Conservation (phyloP, 139 green algal genomes). For the Chlorella vulgaris region DNA sequence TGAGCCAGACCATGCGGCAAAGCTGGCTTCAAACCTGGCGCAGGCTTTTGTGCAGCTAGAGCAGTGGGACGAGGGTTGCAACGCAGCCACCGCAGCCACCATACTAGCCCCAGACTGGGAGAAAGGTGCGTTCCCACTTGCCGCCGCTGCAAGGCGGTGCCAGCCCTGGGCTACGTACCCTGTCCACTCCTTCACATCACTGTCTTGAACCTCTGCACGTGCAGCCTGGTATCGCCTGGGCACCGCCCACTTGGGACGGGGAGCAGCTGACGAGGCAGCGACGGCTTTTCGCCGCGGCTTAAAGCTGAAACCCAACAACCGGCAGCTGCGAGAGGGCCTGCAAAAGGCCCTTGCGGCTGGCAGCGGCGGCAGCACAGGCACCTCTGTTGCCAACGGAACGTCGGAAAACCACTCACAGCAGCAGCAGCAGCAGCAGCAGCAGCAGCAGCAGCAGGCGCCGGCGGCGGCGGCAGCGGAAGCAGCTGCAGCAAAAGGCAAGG, state of each 20-base stretch:
- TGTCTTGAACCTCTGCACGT: no score
- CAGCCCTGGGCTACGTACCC: no score
- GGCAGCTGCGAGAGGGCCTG: slow-evolving; percentile 4
- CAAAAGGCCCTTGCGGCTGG: background rate
- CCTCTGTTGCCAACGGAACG: no score
- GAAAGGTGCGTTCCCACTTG: background rate
- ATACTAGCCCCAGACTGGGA: background rate
- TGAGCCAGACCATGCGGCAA: background rate
- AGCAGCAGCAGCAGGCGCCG: background rate
- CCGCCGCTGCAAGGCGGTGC: background rate
- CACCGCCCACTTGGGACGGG: background rate
- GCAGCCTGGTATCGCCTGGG: slow-evolving; percentile 27
- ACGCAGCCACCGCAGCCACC: background rate
- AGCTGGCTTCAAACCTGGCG: background rate
- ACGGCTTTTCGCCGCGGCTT: slow-evolving; percentile 6
- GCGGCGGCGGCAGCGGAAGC: background rate
- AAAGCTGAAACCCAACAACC: slow-evolving; percentile 8
- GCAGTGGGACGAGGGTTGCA: background rate
- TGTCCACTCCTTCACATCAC: no score
- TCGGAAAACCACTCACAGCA: no score
- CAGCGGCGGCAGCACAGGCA: background rate
- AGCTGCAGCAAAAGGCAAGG: background rate
- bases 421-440: background rate
- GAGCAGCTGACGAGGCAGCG: background rate
- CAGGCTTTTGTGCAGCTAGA: background rate